Percentiles rank a stretch among this genome's conserved stretches.
phyloP scores from a whole-genome alignment of 441 rosid species.

The Adansonia gregorii region DNA sequence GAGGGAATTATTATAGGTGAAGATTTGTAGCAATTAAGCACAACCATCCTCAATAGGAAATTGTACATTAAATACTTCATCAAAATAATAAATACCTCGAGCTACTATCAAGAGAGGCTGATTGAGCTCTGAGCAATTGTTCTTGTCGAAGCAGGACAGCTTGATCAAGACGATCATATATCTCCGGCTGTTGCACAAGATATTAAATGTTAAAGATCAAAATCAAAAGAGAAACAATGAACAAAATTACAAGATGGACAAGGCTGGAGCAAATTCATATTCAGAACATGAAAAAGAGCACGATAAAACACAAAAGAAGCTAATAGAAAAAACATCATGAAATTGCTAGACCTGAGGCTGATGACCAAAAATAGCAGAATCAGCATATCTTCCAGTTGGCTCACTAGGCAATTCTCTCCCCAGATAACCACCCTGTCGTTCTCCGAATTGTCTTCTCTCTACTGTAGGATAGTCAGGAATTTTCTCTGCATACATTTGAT shows the following conservation, averaged over 20 bases:
- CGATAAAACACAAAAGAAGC: background rate
- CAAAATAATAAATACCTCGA: slow-evolving; percentile 61
- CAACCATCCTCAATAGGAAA: slow-evolving; percentile 27
- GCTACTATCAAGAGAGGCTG: slow-evolving; percentile 74
- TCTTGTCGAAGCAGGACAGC: slow-evolving; percentile 83
- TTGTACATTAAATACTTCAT: slow-evolving; percentile 11
- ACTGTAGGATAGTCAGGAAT: slow-evolving; percentile 67
- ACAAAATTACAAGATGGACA: slow-evolving; percentile 13
- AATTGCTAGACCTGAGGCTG: slow-evolving; percentile 70
- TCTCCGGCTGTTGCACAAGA: slow-evolving; percentile 57
- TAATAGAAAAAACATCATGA: slow-evolving; percentile 2
- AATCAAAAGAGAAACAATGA: slow-evolving; percentile 12
- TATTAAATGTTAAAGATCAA: slow-evolving; percentile 5
- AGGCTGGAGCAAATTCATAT: slow-evolving; percentile 23
- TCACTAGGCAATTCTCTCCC: slow-evolving; percentile 86
- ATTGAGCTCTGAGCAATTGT: slow-evolving; percentile 74
- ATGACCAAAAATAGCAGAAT: slow-evolving; percentile 68
- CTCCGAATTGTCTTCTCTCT: slow-evolving; percentile 82
- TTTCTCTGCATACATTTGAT: slow-evolving; percentile 76
- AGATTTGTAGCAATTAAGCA: slow-evolving; percentile 32
- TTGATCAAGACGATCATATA: slow-evolving; percentile 83
- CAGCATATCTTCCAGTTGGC: slow-evolving; percentile 66
- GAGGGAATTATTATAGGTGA: slow-evolving; percentile 24
- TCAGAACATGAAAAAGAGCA: background rate
- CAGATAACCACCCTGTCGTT: slow-evolving; percentile 61